phyloP scores from a whole-genome alignment of 768 basidiomycete genomes.

The Termitomyces sp. region DNA sequence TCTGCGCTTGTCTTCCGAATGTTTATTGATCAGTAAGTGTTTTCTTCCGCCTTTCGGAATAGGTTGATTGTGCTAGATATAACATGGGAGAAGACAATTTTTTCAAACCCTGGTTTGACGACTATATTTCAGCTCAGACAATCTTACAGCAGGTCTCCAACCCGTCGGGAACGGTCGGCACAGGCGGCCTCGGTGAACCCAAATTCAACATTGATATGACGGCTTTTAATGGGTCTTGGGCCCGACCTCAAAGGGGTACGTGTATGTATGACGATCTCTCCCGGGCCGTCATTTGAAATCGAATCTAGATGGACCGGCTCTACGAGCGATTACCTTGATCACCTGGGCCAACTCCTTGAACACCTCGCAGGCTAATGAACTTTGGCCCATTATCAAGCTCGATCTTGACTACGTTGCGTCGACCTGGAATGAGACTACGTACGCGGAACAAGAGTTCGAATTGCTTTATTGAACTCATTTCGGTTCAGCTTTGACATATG shows the following conservation, averaged over 20 bases:
- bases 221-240: slow-evolving; percentile 51
- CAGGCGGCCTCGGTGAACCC: slow-evolving; percentile 73
- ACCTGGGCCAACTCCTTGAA: slow-evolving; percentile 66
- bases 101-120: slow-evolving; percentile 44
- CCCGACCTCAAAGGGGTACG: slow-evolving; percentile 56
- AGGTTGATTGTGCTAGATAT: slow-evolving; percentile 13
- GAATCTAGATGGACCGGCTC: slow-evolving; percentile 59
- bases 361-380: slow-evolving; percentile 35
- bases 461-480: slow-evolving; percentile 22
- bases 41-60: background rate
- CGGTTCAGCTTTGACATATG: slow-evolving; percentile 59
- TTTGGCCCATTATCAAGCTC: slow-evolving; percentile 71
- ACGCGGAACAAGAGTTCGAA: slow-evolving; percentile 8
- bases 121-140: slow-evolving; percentile 46
- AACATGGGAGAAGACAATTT: too few relatives aligned
- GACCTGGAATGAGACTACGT: slow-evolving; percentile 64
- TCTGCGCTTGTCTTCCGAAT: slow-evolving; percentile 57
- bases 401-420: slow-evolving; percentile 70
- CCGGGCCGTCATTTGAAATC: background rate
- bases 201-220: slow-evolving; percentile 65
- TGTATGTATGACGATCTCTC: background rate
- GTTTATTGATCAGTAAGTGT: slow-evolving; percentile 33
- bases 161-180: slow-evolving; percentile 54
- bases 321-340: slow-evolving; percentile 63
- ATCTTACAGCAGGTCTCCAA: slow-evolving; percentile 58